Percentiles rank a stretch among this genome's conserved stretches.
Conservation (phyloP, 1,284 basidiomycete species). For the Cryptococcus sp. region DNA sequence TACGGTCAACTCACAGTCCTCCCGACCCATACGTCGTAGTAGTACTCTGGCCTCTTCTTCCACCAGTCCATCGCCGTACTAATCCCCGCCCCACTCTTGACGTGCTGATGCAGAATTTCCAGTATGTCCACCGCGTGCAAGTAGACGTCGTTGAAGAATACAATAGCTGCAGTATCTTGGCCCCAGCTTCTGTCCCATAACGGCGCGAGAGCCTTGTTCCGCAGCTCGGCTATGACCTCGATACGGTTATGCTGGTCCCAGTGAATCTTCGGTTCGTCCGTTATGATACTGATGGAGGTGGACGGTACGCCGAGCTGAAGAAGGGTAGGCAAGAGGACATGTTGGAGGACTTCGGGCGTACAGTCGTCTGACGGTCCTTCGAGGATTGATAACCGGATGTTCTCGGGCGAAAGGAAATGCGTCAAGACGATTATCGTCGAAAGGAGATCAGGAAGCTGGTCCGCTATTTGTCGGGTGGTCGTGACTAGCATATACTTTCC, state of each 20-base stretch:
- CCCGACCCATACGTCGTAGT: constrained; percentile 54
- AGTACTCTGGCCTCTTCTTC: constrained; percentile 47
- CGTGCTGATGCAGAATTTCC: constrained; percentile 51
- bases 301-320: constrained; percentile 37
- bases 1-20: constrained; percentile 42
- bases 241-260: constrained; percentile 49
- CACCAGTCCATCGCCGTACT: constrained; percentile 53
- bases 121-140: constrained; percentile 46
- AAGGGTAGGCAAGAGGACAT: constrained; percentile 43
- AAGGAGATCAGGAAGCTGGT: constrained; percentile 50
- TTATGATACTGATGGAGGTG: constrained; percentile 33
- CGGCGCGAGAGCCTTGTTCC: constrained; percentile 49
- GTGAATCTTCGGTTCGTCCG: constrained; percentile 41
- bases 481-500: constrained; percentile 44
- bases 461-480: constrained; percentile 44
- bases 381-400: constrained; percentile 46
- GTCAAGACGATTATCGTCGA: constrained; percentile 45
- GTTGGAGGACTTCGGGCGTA: constrained; percentile 41
- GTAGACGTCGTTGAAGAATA: constrained; percentile 55
- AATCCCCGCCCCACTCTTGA: constrained; percentile 35
- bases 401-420: constrained; percentile 41
- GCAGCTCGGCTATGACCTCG: constrained; percentile 45
- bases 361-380: constrained; percentile 53
- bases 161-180: constrained; percentile 35
- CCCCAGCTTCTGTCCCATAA: constrained; percentile 41